Evolutionary conservation across 805 yeast species (phyloP), one percentile per base, ranked within the genome.

Genomic region (Torulaspora delbrueckii): DNA sequence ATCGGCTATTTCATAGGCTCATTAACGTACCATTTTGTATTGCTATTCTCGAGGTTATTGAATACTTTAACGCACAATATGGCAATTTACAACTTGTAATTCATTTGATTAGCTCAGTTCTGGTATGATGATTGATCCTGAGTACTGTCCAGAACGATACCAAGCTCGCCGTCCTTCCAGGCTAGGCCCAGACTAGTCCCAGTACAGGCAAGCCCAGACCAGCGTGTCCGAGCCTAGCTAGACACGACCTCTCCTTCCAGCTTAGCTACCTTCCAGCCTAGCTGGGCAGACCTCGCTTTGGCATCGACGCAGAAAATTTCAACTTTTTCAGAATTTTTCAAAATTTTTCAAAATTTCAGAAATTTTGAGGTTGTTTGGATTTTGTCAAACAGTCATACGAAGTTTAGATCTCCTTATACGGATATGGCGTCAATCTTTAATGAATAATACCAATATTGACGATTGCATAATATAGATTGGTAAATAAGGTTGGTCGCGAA

Each of bases 11-110:
- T 22, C 37, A 40, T 9, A 19, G 13, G 24, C 5, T 24, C 31
- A 39, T 47, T 43, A 41, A 56, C 61, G 55, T 55, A 56, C 61
- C 62, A 56, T 58, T 55, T 56, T 57, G 59, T 51, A 52, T 47
- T 48, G 56, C 52, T 55, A 46, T 67, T 69, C 51, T 54, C 55
- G 50, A 47, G 46, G 53, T 52, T 49, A 39, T 48, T 46, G 40
- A 26, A 38, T 27, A 22, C 25, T 16, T 13, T 13, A 28, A n/a
- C 34, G 19, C 34, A 14, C 19, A 14, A 8, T 14, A 9, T 8
- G 34, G 9, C 34, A 31, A 16, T 14, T 16, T 31, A 9, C 22
- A 31, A 31, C 22, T 31, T 31, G 34, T 31, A 31, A 14, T 10
- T 9, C 34, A 13, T 31, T 16, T 14, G 12, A 31, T 19, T 19